These are phyloP conservation scores for Parastagonospora nodorum DNA, from an alignment of 2,329 filamentous ascomycete genomes.

Conservation along the genomic window DNA sequence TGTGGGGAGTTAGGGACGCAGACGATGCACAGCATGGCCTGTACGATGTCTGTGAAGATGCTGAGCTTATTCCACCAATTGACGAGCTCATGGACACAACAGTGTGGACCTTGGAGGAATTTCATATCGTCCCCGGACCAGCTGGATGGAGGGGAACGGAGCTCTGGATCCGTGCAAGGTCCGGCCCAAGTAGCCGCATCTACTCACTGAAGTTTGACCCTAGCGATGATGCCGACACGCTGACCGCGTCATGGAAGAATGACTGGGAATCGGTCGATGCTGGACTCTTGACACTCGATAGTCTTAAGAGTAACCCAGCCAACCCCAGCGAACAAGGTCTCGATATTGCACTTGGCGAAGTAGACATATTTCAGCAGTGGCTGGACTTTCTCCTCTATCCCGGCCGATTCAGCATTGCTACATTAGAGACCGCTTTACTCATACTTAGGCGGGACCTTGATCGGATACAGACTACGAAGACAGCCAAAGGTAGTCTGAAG, in stretches of 20 bases:
- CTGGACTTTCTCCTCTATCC: conserved; percentile 81
- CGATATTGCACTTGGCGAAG: conserved; percentile 50
- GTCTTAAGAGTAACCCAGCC: conserved; percentile 43
- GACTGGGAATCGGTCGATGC: conserved; percentile 54
- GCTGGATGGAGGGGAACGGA: conserved; percentile 47
- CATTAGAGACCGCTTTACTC: conserved; percentile 79
- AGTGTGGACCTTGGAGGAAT: conserved; percentile 58
- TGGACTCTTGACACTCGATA: conserved; percentile 49
- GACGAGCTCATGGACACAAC: conserved; percentile 57
- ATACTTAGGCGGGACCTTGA: conserved; percentile 75
- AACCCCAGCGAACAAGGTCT: conserved; percentile 45
- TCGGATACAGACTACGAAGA: conserved; percentile 13
- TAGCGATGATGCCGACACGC: conserved; percentile 65
- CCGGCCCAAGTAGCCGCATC: conserved; percentile 65
- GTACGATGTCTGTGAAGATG: conserved; percentile 71
- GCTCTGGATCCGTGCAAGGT: conserved; percentile 57
- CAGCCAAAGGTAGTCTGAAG: conserved; percentile 63
- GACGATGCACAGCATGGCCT: conserved; percentile 64
- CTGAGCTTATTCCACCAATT: conserved; percentile 66
- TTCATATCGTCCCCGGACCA: conserved; percentile 47
- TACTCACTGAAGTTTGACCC: conserved; percentile 75
- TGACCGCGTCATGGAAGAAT: conserved; percentile 69
- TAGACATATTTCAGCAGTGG: conserved; percentile 74
- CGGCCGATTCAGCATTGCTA: conserved; percentile 77
- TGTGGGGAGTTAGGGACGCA: conserved; percentile 77